phyloP scores from a whole-genome alignment of 1,284 basidiomycete genomes.

The Amylostereum areolatum region DNA sequence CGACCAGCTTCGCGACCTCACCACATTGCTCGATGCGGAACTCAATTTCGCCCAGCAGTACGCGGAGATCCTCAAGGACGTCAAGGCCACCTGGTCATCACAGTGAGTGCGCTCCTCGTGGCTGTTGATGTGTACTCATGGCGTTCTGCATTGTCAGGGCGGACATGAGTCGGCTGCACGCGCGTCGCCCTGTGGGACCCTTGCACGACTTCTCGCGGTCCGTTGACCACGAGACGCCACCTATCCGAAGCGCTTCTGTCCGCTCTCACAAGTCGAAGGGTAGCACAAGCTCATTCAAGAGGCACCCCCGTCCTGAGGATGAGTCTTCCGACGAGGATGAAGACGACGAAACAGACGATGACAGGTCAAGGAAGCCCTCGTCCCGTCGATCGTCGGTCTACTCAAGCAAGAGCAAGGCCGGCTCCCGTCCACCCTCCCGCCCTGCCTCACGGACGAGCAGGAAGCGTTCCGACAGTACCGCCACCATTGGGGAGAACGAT shows the following conservation, averaged over 20 bases:
- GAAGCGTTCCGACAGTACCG: conserved; percentile 53
- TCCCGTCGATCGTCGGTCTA: conserved; percentile 24
- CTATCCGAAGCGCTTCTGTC: conserved; percentile 11
- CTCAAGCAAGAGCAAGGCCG: conserved; percentile 33
- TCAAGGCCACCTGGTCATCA: conserved; percentile 54
- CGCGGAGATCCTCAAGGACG: conserved; percentile 61
- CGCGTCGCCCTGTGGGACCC: conserved; percentile 11
- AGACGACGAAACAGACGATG: conserved; percentile 8
- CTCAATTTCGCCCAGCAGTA: conserved; percentile 70
- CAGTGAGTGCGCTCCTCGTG: neutral
- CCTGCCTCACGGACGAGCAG: conserved; percentile 49
- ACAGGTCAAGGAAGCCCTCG: conserved; percentile 17
- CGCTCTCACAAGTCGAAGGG: conserved; percentile 15
- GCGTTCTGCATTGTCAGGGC: conserved; percentile 9
- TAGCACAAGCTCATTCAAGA: conserved; percentile 7
- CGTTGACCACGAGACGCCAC: conserved; percentile 7
- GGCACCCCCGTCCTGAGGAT: conserved; percentile 10
- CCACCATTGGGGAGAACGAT: conserved; percentile 28
- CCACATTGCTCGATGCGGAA: conserved; percentile 65
- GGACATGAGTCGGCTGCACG: conserved; percentile 17
- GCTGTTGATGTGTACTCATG: too few relatives aligned
- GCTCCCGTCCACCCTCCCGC: conserved; percentile 53
- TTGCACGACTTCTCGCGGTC: conserved; percentile 13
- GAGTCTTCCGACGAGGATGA: conserved; percentile 6
- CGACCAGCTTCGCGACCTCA: conserved; percentile 62